These are phyloP conservation scores for Penicillium cinerascens DNA, from an alignment of 495 filamentous ascomycete species.

Conservation along the genomic window DNA sequence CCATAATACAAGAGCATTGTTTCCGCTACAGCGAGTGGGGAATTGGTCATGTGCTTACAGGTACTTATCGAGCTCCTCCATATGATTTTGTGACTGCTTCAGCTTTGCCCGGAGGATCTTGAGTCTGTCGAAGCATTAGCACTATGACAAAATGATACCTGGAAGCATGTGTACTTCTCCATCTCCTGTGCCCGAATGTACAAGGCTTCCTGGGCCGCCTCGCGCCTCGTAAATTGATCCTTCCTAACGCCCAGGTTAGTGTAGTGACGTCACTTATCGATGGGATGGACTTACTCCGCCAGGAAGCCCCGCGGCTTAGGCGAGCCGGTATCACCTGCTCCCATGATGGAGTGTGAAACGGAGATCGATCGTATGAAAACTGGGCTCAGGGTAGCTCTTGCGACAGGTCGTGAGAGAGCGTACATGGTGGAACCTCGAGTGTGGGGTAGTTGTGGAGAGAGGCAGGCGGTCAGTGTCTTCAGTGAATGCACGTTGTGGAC, in stretches of 20 bases:
- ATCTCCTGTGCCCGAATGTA: constrained; percentile 73
- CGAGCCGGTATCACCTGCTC: constrained; percentile 59
- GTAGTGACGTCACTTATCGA: constrained; percentile 23
- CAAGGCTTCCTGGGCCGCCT: constrained; percentile 74
- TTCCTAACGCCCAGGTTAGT: constrained; percentile 38
- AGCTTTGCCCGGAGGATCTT: constrained; percentile 68
- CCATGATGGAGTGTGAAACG: constrained; percentile 52
- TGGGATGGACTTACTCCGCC: constrained; percentile 32
- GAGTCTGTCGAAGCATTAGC: constrained; percentile 33
- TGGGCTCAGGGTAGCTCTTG: constrained; percentile 18
- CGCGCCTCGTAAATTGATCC: constrained; percentile 82
- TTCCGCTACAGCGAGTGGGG: not conserved
- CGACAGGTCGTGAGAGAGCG: constrained; percentile 49
- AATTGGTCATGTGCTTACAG: constrained; percentile 47
- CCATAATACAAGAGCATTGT: not conserved
- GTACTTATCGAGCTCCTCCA: constrained; percentile 73
- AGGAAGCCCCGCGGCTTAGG: constrained; percentile 45
- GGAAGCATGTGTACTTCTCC: constrained; percentile 54
- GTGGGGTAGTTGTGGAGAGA: not conserved
- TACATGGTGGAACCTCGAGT: constrained; percentile 16
- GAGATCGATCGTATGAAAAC: constrained; percentile 52
- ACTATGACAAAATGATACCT: not conserved
- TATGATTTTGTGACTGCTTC: constrained; percentile 65
- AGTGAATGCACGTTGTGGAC: not conserved
- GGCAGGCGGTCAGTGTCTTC: not conserved